Evolutionary conservation across 1,284 basidiomycete genomes (phyloP).

Genomic region (Hymenochaete sp.): DNA sequence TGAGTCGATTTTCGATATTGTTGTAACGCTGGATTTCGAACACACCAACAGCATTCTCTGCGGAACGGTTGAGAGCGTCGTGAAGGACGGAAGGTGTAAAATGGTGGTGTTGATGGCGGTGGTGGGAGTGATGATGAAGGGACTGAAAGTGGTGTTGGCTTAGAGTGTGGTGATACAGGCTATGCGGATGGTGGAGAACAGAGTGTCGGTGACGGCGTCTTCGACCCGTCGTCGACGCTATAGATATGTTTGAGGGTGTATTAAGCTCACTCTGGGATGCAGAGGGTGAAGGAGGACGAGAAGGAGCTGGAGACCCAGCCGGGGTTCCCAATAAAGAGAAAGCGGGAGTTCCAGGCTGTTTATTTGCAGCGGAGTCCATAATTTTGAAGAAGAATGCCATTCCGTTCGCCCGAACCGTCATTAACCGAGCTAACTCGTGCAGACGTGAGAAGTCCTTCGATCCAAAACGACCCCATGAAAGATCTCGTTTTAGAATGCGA

Average conservation of each 20-base stretch:
- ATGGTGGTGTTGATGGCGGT: constrained; percentile 4
- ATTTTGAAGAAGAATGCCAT: constrained; percentile 56
- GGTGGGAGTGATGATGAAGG: neutral
- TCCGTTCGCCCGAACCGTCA: constrained; percentile 53
- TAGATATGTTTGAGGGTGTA: constrained; percentile 4
- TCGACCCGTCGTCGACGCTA: neutral
- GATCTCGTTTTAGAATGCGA: constrained; percentile 52
- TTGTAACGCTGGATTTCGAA: constrained; percentile 76
- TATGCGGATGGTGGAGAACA: no score
- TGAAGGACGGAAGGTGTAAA: constrained; percentile 7
- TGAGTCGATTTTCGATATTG: constrained; percentile 56
- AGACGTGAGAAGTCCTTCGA: constrained; percentile 52
- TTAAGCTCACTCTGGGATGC: neutral
- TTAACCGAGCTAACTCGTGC: constrained; percentile 40
- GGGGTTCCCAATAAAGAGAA: constrained; percentile 22
- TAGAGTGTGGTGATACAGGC: neutral
- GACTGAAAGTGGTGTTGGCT: constrained; percentile 2
- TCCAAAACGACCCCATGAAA: constrained; percentile 55
- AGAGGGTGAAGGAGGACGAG: constrained; percentile 20
- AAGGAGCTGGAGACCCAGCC: constrained; percentile 19
- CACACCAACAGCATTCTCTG: constrained; percentile 65
- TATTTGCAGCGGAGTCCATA: constrained; percentile 38
- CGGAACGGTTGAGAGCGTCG: constrained; percentile 1
- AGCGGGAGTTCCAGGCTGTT: constrained; percentile 8
- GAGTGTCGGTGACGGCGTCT: neutral